Evolutionary conservation across 805 yeast genomes (phyloP).

Genomic region (Naumovozyma castellii): DNA sequence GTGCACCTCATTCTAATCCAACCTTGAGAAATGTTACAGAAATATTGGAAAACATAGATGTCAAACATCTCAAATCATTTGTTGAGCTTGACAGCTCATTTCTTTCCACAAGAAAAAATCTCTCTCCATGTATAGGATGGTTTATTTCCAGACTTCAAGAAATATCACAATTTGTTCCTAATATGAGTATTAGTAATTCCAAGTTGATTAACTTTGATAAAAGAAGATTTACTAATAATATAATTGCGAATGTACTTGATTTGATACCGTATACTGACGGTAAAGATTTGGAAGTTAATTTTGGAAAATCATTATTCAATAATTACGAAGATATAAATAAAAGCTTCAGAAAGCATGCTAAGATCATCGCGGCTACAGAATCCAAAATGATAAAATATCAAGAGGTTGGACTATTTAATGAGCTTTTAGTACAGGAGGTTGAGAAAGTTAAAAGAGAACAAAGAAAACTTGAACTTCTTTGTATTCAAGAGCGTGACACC

Average conservation of each 20-base stretch:
- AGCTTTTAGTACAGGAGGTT: slow-evolving; percentile 39
- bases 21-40: slow-evolving; percentile 3
- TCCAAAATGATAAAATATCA: slow-evolving; percentile 31
- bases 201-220: slow-evolving; percentile 78
- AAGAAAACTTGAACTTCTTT: slow-evolving; percentile 34
- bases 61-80: slow-evolving; percentile 22
- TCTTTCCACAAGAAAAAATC: slow-evolving; percentile 30
- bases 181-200: slow-evolving; percentile 57
- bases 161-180: slow-evolving; percentile 67
- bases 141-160: slow-evolving; percentile 69
- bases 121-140: slow-evolving; percentile 91
- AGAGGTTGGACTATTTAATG: slow-evolving; percentile 36
- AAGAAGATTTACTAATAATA: slow-evolving; percentile 56
- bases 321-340: slow-evolving; percentile 26
- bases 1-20: neutral
- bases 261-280: slow-evolving; percentile 25
- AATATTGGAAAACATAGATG: slow-evolving; percentile 15
- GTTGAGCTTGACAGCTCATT: slow-evolving; percentile 28
- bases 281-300: slow-evolving; percentile 3
- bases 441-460: slow-evolving; percentile 46
- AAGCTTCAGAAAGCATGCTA: slow-evolving; percentile 19
- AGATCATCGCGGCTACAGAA: slow-evolving; percentile 37
- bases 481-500: slow-evolving; percentile 31
- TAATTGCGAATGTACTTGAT: slow-evolving; percentile 45
- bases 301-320: slow-evolving; percentile 18